A percentile compares a stretch with the other conserved stretches of the same genome.
Evolutionary conservation across 2,329 filamentous ascomycete species (phyloP).

Genomic region (Sarocladiaceae sp.): DNA sequence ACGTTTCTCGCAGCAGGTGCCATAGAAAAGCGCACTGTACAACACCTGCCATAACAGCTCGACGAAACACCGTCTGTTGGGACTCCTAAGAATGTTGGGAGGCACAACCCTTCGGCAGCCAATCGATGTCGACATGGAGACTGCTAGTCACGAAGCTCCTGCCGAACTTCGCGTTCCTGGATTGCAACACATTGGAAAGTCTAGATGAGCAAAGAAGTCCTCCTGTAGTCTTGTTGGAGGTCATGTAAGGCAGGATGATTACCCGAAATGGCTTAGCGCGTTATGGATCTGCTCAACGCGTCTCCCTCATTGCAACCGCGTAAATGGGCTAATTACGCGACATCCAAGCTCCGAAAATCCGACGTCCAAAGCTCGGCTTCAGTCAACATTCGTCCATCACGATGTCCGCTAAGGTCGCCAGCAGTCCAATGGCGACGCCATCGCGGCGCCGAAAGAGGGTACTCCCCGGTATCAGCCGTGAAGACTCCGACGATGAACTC

Average conservation of each 20-base stretch:
- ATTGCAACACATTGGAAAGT: too few relatives aligned
- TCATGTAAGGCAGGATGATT: background rate
- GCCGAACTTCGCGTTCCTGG: too few relatives aligned
- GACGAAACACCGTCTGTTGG: too few relatives aligned
- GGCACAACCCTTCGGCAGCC: too few relatives aligned
- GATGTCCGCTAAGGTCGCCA: background rate
- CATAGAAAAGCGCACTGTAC: too few relatives aligned
- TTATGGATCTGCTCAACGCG: conserved; percentile 10
- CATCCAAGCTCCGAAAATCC: background rate
- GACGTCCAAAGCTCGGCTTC: background rate
- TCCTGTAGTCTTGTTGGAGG: background rate
- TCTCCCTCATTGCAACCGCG: conserved; percentile 13
- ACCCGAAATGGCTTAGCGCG: background rate
- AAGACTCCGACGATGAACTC: conserved; percentile 87
- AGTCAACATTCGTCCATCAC: too few relatives aligned
- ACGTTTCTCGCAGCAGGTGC: too few relatives aligned
- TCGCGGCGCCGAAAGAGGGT: conserved; percentile 1
- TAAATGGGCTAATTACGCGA: conserved; percentile 4
- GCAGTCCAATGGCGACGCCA: background rate
- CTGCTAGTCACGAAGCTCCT: too few relatives aligned
- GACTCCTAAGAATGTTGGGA: too few relatives aligned
- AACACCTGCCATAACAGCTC: too few relatives aligned
- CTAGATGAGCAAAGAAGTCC: background rate
- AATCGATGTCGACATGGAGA: too few relatives aligned
- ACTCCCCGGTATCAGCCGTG: conserved; percentile 44